These are phyloP conservation scores for Colletotrichum sp. DNA, from an alignment of 2,329 filamentous ascomycete genomes.

Conservation along the genomic window DNA sequence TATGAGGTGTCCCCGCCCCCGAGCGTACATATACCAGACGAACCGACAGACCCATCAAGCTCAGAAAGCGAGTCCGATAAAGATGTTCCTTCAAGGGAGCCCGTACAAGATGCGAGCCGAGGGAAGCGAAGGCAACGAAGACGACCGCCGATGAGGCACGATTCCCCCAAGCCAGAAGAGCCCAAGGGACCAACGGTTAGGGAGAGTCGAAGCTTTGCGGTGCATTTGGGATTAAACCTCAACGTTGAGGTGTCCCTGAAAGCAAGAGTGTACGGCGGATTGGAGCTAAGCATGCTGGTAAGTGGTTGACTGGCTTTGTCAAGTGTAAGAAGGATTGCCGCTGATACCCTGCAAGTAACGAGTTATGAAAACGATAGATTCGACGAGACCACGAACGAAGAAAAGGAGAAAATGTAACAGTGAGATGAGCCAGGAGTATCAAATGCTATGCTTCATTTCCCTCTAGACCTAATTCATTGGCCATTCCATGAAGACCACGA, in stretches of 20 bases:
- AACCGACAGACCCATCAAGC: neutral
- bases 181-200: neutral
- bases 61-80: slow-evolving; percentile 6
- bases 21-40: neutral
- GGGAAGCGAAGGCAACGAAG: neutral
- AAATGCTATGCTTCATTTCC: too few relatives aligned
- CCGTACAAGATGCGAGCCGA: neutral
- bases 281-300: slow-evolving; percentile 13
- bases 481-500: too few relatives aligned
- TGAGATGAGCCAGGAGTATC: too few relatives aligned
- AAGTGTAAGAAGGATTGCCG: neutral
- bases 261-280: neutral
- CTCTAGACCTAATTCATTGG: too few relatives aligned
- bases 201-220: neutral
- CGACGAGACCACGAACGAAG: neutral
- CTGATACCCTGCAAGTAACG: neutral
- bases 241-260: slow-evolving; percentile 10
- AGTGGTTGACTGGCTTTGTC: neutral
- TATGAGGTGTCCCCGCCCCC: neutral
- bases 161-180: neutral
- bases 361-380: neutral
- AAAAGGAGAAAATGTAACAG: neutral
- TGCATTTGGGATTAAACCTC: slow-evolving; percentile 4
- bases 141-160: neutral
- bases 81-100: neutral